Base-by-base conservation (phyloP, 1,139 yeast species). In the Nematodospora anomalae region DNA sequence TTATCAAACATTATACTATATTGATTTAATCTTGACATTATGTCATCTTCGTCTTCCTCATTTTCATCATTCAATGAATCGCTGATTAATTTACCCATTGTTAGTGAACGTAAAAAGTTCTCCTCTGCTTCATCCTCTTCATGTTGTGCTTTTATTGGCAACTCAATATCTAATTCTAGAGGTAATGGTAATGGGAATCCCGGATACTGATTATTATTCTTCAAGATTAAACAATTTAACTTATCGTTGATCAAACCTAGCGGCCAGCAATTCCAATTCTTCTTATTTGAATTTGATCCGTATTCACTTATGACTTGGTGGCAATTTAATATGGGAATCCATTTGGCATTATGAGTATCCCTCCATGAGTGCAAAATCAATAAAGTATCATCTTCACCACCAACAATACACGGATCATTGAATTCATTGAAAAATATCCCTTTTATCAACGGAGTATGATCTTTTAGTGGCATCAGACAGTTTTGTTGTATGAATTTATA, bases 321-420 rank as follows among this genome's bases (percentile, higher is more conserved):
- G 16, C 88, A 73, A 53, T 87, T 86, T 40, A 90, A 64, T n/a
- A 90, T 54, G 1, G 97, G 97, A 8, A 87, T 70, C 97, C 97
- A 92, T 48, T 80, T 73, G 3, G 95, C 81, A 56, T 89, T 94
- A 32, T 75, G 63, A 2, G 84, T 67, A 26, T 74, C 76, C 52
- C 96, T 71, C 97, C 97, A 90, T 45, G 81, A 77, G 16, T 82
- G 71, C 28, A 92, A 66, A 0, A 85, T 76, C 26, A 85, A 60
- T 30, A 92, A 66, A 3, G 83, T 74, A 42, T 89, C 89, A 47
- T 83, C 89, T 15, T 47, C 49, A 9, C 82, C 79, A 9, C 90
- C 89, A 38, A 83, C 86, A 13, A 90, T 59, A 46, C 94, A 86
- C 2, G 98, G 98, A 59, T 90, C 96, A 31, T 85, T 85, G 45